phyloP scores from a whole-genome alignment of 1,284 basidiomycete genomes.

The Laetiporus sulphureus region DNA sequence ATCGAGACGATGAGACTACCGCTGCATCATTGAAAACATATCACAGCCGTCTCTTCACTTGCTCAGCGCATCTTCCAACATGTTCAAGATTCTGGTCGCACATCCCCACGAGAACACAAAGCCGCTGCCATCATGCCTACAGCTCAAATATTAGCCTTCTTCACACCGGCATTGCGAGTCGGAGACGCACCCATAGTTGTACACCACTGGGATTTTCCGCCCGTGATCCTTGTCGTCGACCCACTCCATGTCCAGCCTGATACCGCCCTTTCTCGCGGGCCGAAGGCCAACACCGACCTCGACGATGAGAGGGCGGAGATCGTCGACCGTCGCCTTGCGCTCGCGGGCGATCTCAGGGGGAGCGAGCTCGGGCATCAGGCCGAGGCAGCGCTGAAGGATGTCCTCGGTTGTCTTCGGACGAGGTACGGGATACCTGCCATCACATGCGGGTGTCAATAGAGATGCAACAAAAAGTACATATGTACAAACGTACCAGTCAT shows the following conservation, averaged over 20 bases:
- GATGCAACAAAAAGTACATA: too few species aligned
- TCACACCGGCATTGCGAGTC: too few species aligned
- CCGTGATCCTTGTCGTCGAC: conserved; percentile 13
- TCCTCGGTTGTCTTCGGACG: conserved; percentile 53
- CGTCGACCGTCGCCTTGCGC: conserved; percentile 50
- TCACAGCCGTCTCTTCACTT: too few species aligned
- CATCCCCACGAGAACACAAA: conserved; percentile 43
- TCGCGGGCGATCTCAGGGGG: conserved; percentile 45
- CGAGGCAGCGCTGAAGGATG: conserved; percentile 53
- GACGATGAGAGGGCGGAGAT: conserved; percentile 54
- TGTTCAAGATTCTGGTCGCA: conserved; percentile 37
- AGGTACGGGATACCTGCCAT: conserved; percentile 45
- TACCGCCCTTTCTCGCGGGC: conserved; percentile 39
- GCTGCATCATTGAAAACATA: too few species aligned
- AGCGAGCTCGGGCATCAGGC: conserved; percentile 59
- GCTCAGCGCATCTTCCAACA: conserved; percentile 41
- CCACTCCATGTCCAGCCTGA: conserved; percentile 34
- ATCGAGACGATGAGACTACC: too few species aligned
- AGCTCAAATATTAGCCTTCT: too few species aligned
- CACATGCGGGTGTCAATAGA: too few species aligned
- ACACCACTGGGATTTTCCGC: conserved; percentile 30
- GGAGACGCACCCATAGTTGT: conserved; percentile 44
- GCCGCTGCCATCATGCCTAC: conserved; percentile 12
- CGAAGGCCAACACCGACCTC: conserved; percentile 58
- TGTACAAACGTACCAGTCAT: conserved; percentile 54